A percentile compares a stretch with the other conserved stretches of the same genome.
phyloP scores from a whole-genome alignment of 2,329 filamentous ascomycete species.

The Diaporthe sp. region DNA sequence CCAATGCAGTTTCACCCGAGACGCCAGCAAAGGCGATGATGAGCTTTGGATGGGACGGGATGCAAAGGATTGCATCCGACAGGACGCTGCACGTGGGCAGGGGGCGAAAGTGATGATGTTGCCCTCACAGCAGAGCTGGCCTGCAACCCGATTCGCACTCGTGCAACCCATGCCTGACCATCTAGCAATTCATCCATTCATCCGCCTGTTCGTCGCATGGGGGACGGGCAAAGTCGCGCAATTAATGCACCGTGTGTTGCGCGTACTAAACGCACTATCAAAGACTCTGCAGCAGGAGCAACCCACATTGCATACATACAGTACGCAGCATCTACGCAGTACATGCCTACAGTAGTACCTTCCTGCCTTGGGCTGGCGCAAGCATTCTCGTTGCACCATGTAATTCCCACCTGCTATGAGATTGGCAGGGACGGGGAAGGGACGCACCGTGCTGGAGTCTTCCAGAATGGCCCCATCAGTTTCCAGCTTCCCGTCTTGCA shows the following conservation, averaged over 20 bases:
- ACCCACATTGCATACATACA: background rate
- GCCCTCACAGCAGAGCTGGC: background rate
- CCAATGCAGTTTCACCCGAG: background rate
- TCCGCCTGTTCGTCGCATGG: slow-evolving; percentile 1
- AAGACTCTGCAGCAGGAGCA: slow-evolving; percentile 4
- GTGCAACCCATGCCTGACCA: background rate
- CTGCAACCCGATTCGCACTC: background rate
- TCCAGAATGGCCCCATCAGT: slow-evolving; percentile 23
- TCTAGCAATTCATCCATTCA: slow-evolving; percentile 13
- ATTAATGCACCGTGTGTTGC: slow-evolving; percentile 21
- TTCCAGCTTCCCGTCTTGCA: slow-evolving; percentile 26
- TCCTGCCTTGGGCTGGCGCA: slow-evolving; percentile 12
- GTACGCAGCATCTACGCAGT: background rate
- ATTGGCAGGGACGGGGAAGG: slow-evolving; percentile 8
- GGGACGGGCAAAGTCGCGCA: background rate
- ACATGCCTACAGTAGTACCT: slow-evolving; percentile 13
- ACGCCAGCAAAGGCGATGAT: background rate
- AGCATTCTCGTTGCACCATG: background rate
- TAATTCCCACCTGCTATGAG: slow-evolving; percentile 10
- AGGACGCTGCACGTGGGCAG: slow-evolving; percentile 11
- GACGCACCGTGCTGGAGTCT: slow-evolving; percentile 11
- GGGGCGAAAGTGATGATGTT: background rate
- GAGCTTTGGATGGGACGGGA: background rate
- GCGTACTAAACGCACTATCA: slow-evolving; percentile 6
- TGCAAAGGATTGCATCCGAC: slow-evolving; percentile 2